These are phyloP conservation scores for Leccinum laetum DNA, from an alignment of 1,284 basidiomycete genomes.

Conservation along the genomic window DNA sequence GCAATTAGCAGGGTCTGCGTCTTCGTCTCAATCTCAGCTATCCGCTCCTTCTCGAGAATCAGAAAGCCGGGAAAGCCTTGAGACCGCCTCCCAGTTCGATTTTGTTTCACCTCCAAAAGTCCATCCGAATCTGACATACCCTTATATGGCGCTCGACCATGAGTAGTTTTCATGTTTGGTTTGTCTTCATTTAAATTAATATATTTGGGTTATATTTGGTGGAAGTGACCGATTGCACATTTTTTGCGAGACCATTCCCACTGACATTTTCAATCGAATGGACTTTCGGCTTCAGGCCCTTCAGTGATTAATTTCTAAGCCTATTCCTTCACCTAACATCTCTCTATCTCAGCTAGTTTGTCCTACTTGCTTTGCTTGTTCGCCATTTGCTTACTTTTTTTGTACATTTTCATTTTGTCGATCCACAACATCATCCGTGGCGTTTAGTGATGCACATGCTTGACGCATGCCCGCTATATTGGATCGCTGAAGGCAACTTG, in stretches of 20 bases:
- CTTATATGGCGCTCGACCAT: slow-evolving; percentile 42
- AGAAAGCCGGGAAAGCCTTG: slow-evolving; percentile 31
- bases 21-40: slow-evolving; percentile 31
- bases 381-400: slow-evolving; percentile 14
- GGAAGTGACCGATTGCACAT: slow-evolving; percentile 6
- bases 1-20: slow-evolving; percentile 26
- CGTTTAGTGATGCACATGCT: slow-evolving; percentile 17
- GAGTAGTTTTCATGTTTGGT: slow-evolving; percentile 24
- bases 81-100: slow-evolving; percentile 27
- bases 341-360: slow-evolving; percentile 16
- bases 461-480: slow-evolving; percentile 22
- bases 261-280: slow-evolving; percentile 12
- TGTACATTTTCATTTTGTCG: slow-evolving; percentile 17
- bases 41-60: slow-evolving; percentile 31
- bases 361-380: slow-evolving; percentile 22
- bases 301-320: slow-evolving; percentile 4
- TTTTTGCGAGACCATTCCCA: slow-evolving; percentile 17
- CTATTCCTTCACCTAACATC: slow-evolving; percentile 6
- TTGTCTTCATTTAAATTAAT: slow-evolving; percentile 15
- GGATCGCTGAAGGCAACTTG: slow-evolving; percentile 16
- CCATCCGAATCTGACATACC: slow-evolving; percentile 34
- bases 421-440: slow-evolving; percentile 8
- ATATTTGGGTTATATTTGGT: slow-evolving; percentile 11
- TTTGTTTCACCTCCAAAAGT: slow-evolving; percentile 22
- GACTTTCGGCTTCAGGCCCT: too few species aligned